Conservation (phyloP, 2,329 filamentous ascomycete genomes). For the Daldinia eschscholtzii region DNA sequence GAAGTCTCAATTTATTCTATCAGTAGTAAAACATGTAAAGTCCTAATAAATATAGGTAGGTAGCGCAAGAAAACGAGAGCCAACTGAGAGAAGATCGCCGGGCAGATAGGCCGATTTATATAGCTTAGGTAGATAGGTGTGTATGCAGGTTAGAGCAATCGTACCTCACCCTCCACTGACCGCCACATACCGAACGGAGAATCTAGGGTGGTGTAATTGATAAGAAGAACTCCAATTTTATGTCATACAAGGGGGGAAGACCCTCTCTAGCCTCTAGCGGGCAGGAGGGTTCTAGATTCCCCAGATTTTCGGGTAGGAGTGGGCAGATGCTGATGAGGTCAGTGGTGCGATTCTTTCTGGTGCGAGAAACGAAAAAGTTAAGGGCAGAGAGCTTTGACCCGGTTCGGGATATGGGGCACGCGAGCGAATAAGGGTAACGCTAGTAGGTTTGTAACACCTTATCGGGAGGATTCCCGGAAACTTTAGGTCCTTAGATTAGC, state of each 20-base stretch:
- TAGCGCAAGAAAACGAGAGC: neutral
- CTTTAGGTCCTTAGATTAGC: no score
- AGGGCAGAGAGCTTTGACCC: conserved; percentile 21
- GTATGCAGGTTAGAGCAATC: neutral
- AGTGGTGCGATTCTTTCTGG: conserved; percentile 33
- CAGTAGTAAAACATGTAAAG: neutral
- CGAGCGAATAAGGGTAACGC: conserved; percentile 23
- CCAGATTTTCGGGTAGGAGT: conserved; percentile 35
- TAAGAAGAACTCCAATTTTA: conserved; percentile 35
- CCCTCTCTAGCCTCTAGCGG: neutral
- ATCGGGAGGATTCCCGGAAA: conserved; percentile 15
- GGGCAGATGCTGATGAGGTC: conserved; percentile 38
- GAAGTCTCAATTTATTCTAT: neutral
- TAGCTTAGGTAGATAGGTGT: neutral
- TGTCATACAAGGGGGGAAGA: conserved; percentile 35
- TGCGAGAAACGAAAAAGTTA: conserved; percentile 36
- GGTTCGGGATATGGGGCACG: conserved; percentile 38
- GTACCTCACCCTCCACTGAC: conserved; percentile 18
- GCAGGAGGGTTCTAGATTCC: conserved; percentile 38
- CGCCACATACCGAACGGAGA: conserved; percentile 22
- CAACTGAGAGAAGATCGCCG: neutral
- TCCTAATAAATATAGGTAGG: neutral
- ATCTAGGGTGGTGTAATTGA: neutral
- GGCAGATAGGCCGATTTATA: conserved; percentile 5
- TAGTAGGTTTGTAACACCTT: neutral